These are phyloP conservation scores for Neospermospora avenae DNA, from an alignment of 2,329 filamentous ascomycete species.

Conservation along the genomic window DNA sequence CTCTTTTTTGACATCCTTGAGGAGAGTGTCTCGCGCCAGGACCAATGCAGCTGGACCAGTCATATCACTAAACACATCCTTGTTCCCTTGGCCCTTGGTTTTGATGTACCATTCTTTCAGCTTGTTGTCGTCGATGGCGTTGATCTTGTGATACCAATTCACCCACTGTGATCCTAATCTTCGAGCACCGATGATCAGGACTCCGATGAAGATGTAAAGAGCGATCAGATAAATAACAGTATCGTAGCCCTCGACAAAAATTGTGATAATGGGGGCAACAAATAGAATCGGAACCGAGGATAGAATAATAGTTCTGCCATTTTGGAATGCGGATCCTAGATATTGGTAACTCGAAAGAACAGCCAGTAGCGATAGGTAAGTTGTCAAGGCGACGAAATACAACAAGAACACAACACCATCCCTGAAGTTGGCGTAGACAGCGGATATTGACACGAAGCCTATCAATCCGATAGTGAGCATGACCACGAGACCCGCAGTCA, in stretches of 20 bases:
- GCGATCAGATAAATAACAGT: constrained; percentile 1
- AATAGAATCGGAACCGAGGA: not conserved
- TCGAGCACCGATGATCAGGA: not conserved
- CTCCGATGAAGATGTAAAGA: constrained; percentile 3
- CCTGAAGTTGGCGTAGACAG: not conserved
- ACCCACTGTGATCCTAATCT: constrained; percentile 4
- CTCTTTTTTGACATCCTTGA: constrained; percentile 6
- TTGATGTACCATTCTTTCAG: constrained; percentile 6
- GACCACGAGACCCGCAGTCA: constrained; percentile 1
- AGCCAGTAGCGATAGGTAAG: constrained; percentile 1
- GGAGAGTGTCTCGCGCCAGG: not conserved
- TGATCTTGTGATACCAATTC: constrained; percentile 6
- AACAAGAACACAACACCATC: constrained; percentile 5
- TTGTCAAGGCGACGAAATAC: not conserved
- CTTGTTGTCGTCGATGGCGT: constrained; percentile 7
- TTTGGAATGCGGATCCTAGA: constrained; percentile 6
- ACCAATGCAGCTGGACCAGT: constrained; percentile 6
- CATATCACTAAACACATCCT: constrained; percentile 3
- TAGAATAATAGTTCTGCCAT: constrained; percentile 4
- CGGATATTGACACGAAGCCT: not conserved
- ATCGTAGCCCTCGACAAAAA: not conserved
- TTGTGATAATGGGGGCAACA: constrained; percentile 2
- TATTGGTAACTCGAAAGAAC: constrained; percentile 8
- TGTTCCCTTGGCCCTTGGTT: constrained; percentile 2
- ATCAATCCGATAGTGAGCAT: not conserved